Evolutionary conservation across 129 eudicot genomes (phyloP).

Genomic region (sunflower (Helianthus annuus)): DNA sequence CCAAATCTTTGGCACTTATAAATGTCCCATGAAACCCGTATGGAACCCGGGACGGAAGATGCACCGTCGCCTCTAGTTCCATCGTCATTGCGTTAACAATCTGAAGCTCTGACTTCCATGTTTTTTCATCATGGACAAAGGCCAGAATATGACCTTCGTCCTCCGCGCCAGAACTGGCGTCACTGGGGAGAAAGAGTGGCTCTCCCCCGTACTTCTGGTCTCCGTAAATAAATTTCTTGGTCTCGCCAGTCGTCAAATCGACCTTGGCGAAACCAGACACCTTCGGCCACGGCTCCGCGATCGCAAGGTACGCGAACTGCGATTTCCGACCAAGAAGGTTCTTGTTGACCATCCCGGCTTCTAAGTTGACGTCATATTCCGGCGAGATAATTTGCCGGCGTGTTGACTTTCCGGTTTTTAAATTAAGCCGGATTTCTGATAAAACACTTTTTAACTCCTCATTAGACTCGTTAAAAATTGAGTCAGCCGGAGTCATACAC

Average conservation of each 20-base stretch:
- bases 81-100: conserved; percentile 54
- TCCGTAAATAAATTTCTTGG: conserved; percentile 42
- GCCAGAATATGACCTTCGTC: conserved; percentile 57
- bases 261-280: conserved; percentile 66
- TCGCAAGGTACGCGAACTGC: conserved; percentile 49
- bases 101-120: conserved; percentile 50
- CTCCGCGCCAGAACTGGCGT: conserved; percentile 28
- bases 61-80: conserved; percentile 45
- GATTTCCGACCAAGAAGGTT: conserved; percentile 49
- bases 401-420: conserved; percentile 51
- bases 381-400: conserved; percentile 37
- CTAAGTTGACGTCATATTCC: conserved; percentile 48
- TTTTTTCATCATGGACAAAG: conserved; percentile 52
- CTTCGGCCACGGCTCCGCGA: conserved; percentile 67
- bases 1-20: conserved; percentile 41
- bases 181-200: conserved; percentile 50
- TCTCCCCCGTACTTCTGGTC: conserved; percentile 54
- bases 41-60: conserved; percentile 55
- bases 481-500: conserved; percentile 67
- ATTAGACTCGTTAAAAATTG: conserved; percentile 56
- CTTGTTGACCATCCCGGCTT: conserved; percentile 63
- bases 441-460: conserved; percentile 47
- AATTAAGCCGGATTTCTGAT: conserved; percentile 51
- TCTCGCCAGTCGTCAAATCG: conserved; percentile 45
- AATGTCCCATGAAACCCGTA: conserved; percentile 64